Conservation (phyloP, 768 basidiomycete genomes). For the Rhodotorula toruloides region DNA sequence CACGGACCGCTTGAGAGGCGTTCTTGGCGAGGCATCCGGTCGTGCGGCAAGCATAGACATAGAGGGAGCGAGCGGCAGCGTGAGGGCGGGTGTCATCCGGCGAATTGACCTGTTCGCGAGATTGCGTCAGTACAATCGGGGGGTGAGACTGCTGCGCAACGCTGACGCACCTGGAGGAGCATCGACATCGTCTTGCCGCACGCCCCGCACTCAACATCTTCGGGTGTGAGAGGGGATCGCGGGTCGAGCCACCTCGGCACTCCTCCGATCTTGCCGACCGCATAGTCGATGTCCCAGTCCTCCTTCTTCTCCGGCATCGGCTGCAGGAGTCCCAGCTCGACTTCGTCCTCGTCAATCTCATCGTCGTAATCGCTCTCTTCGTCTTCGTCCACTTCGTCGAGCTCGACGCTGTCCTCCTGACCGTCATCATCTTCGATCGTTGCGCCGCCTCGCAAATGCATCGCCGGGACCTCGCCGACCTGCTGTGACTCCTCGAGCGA, state of each 20-base stretch:
- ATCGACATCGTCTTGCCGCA: constrained; percentile 34
- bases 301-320: constrained; percentile 51
- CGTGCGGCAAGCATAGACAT: constrained; percentile 36
- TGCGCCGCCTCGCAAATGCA: constrained; percentile 22
- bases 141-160: too few species aligned
- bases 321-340: constrained; percentile 49
- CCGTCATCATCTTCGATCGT: constrained; percentile 49
- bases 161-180: constrained; percentile 28
- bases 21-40: constrained; percentile 16
- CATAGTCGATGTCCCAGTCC: constrained; percentile 38
- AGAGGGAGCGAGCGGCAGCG: constrained; percentile 37
- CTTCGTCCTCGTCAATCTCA: constrained; percentile 54
- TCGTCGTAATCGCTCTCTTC: constrained; percentile 45
- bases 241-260: constrained; percentile 37
- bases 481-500: constrained; percentile 9
- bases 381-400: constrained; percentile 42
- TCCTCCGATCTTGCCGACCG: constrained; percentile 40
- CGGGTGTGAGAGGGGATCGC: constrained; percentile 16
- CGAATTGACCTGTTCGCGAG: constrained; percentile 29
- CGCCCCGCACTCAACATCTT: constrained; percentile 21
- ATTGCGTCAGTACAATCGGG: too few species aligned
- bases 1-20: not conserved
- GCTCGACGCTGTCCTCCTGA: constrained; percentile 45
- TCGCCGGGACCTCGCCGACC: constrained; percentile 1
- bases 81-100: constrained; percentile 38